These are phyloP conservation scores for Moesziomyces globuligerus DNA, from an alignment of 1,284 basidiomycete species.

Conservation along the genomic window DNA sequence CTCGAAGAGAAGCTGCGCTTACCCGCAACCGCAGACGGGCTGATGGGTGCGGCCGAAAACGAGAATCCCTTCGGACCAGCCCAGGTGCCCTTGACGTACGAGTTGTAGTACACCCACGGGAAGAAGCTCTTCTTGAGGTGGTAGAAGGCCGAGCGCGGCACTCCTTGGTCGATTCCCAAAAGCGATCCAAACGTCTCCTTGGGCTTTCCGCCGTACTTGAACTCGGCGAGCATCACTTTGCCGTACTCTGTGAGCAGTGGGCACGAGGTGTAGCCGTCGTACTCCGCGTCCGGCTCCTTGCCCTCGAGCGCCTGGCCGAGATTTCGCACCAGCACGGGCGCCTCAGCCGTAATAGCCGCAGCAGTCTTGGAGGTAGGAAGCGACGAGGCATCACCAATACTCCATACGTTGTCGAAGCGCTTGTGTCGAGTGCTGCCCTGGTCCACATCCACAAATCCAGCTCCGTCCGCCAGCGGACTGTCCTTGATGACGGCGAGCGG, in stretches of 20 bases:
- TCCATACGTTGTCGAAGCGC: slow-evolving; percentile 84
- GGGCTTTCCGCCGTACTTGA: slow-evolving; percentile 81
- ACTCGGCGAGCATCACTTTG: slow-evolving; percentile 87
- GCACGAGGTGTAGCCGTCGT: slow-evolving; percentile 67
- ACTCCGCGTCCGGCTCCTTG: slow-evolving; percentile 45
- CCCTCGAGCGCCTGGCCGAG: slow-evolving; percentile 67
- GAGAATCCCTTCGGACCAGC: slow-evolving; percentile 58
- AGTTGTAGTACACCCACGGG: slow-evolving; percentile 86
- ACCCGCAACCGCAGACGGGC: slow-evolving; percentile 28
- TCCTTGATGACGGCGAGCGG: slow-evolving; percentile 83
- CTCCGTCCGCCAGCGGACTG: slow-evolving; percentile 72
- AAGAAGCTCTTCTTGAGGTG: slow-evolving; percentile 92
- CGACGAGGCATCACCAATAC: slow-evolving; percentile 88
- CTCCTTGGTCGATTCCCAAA: slow-evolving; percentile 59
- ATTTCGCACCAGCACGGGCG: slow-evolving; percentile 92
- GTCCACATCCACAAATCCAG: slow-evolving; percentile 78
- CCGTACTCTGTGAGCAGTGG: slow-evolving; percentile 78
- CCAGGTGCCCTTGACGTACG: slow-evolving; percentile 76
- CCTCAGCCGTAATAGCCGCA: slow-evolving; percentile 89
- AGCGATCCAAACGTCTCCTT: slow-evolving; percentile 75
- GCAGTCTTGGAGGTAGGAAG: slow-evolving; percentile 95
- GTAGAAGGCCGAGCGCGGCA: slow-evolving; percentile 78
- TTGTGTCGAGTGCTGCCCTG: slow-evolving; percentile 82
- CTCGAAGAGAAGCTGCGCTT: slow-evolving; percentile 30
- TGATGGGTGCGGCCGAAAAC: slow-evolving; percentile 26